These are phyloP conservation scores for Chytridiales sp. DNA, from an alignment of 371 early-diverging fungal genomes.

Conservation along the genomic window DNA sequence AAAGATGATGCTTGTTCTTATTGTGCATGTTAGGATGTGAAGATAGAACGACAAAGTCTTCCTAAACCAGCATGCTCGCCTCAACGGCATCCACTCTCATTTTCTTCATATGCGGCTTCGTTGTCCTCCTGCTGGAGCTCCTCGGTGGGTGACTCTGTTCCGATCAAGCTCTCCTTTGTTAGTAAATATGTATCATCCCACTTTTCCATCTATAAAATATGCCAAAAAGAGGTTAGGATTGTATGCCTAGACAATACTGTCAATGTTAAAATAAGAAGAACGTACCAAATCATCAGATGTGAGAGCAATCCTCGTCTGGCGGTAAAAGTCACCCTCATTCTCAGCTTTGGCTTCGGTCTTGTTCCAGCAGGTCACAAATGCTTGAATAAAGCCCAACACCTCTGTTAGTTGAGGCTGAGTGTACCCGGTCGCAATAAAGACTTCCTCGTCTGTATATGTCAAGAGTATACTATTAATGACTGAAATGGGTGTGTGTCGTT, in stretches of 20 bases:
- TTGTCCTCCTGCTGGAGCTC: too few species aligned
- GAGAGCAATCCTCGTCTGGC: background rate
- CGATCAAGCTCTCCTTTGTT: too few species aligned
- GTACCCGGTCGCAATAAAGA: background rate
- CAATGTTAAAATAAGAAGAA: background rate
- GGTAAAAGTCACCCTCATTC: background rate
- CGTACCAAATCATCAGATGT: background rate
- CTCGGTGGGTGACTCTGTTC: too few species aligned
- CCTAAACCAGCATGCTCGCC: too few species aligned
- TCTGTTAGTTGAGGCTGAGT: background rate
- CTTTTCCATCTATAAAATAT: background rate
- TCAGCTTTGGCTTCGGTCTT: too few species aligned
- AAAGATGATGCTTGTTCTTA: too few species aligned
- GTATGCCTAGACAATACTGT: too few species aligned
- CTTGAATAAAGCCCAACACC: constrained; percentile 1
- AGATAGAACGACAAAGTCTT: too few species aligned
- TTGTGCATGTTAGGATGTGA: too few species aligned
- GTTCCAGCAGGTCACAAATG: background rate
- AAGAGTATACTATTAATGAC: background rate
- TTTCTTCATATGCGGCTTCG: too few species aligned
- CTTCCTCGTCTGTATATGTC: constrained; percentile 1
- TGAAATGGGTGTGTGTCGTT: background rate
- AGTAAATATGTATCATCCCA: too few species aligned
- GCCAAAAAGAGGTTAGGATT: constrained; percentile 2
- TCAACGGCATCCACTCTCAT: too few species aligned